Evolutionary conservation across 2,329 filamentous ascomycete species (phyloP).

Genomic region (Fusarium piperis): DNA sequence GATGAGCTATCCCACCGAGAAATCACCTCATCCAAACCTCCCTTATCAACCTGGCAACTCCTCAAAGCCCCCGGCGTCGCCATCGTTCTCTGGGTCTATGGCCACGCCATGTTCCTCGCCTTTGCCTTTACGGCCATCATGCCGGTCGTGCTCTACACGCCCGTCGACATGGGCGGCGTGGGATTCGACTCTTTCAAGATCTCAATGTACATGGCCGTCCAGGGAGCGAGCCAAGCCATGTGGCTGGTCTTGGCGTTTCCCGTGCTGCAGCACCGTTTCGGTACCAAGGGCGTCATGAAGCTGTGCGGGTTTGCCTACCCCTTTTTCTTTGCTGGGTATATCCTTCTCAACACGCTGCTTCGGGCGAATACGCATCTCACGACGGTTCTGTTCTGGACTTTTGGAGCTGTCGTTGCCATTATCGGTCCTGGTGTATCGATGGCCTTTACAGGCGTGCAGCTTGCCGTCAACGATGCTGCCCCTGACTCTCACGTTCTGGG

Average conservation of each 20-base stretch:
- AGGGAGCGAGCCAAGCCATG: constrained; percentile 72
- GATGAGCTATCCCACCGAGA: not conserved
- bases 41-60: constrained; percentile 52
- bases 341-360: constrained; percentile 62
- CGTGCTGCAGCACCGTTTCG: constrained; percentile 69
- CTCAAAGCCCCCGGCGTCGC: constrained; percentile 71
- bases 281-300: constrained; percentile 73
- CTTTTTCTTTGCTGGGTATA: constrained; percentile 68
- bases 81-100: constrained; percentile 73
- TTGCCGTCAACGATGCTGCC: constrained; percentile 78
- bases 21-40: not conserved
- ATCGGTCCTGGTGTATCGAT: constrained; percentile 71
- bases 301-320: constrained; percentile 67
- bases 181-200: constrained; percentile 71
- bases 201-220: constrained; percentile 70
- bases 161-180: constrained; percentile 69
- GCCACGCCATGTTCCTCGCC: constrained; percentile 73
- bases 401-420: constrained; percentile 55
- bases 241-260: constrained; percentile 81
- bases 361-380: constrained; percentile 49
- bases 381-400: constrained; percentile 65
- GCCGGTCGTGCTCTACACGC: constrained; percentile 75
- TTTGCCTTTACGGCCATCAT: constrained; percentile 77
- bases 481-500: constrained; percentile 72
- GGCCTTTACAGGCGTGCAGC: constrained; percentile 76